phyloP scores from a whole-genome alignment of 208 protist species.

The Crithidia expoeki region DNA sequence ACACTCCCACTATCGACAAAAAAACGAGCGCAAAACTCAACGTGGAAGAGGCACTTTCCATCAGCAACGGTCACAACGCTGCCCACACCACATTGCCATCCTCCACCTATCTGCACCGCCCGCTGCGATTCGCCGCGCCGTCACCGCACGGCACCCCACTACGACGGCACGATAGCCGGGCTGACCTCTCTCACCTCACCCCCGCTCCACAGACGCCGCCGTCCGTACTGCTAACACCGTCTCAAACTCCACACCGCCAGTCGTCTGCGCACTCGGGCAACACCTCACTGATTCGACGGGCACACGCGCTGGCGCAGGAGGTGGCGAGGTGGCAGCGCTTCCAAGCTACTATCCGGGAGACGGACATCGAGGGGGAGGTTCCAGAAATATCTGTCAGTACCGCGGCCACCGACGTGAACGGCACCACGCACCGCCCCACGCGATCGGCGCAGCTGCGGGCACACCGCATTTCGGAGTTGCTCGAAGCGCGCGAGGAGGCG shows the following conservation, averaged over 20 bases:
- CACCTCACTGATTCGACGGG: neutral
- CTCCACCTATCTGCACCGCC: conserved; percentile 27
- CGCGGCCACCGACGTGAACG: neutral
- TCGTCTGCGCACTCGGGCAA: neutral
- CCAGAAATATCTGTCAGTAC: neutral
- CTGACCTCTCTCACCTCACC: neutral
- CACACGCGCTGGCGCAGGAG: conserved; percentile 17
- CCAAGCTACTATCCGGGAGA: neutral
- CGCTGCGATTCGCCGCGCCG: conserved; percentile 14
- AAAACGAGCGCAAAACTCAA: too few relatives aligned
- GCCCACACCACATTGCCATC: conserved; percentile 7
- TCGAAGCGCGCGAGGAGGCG: conserved; percentile 26
- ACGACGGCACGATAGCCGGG: neutral
- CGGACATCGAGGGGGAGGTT: neutral
- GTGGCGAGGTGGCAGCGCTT: conserved; percentile 14
- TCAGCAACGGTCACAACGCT: neutral
- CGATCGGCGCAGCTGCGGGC: conserved; percentile 23
- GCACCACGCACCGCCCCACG: conserved; percentile 14
- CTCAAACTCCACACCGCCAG: neutral
- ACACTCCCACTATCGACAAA: neutral
- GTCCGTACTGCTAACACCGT: neutral
- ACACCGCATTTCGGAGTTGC: neutral
- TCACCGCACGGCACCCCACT: conserved; percentile 2
- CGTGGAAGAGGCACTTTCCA: neutral
- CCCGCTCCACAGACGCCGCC: neutral